These are phyloP conservation scores for Aureobasidium leucospermi DNA, from an alignment of 2,329 filamentous ascomycete species.

Conservation along the genomic window DNA sequence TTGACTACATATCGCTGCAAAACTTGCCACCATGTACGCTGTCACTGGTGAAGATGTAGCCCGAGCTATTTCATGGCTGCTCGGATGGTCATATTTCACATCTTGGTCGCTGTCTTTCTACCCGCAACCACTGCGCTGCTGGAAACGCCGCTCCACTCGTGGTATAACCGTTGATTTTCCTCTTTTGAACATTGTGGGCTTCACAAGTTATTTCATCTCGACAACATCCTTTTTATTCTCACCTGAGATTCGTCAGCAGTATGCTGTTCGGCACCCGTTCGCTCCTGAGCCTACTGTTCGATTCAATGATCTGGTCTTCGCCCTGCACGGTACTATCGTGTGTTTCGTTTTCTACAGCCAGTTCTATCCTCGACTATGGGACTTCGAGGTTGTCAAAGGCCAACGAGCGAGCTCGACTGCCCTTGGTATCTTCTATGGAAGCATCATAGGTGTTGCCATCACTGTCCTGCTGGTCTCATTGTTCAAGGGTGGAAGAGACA, in stretches of 20 bases:
- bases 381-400: conserved; percentile 53
- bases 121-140: conserved; percentile 79
- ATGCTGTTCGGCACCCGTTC: conserved; percentile 68
- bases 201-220: conserved; percentile 67
- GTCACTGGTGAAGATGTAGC: not conserved
- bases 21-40: not conserved
- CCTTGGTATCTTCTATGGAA: conserved; percentile 62
- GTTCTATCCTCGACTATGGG: conserved; percentile 66
- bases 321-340: conserved; percentile 68
- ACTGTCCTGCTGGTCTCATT: conserved; percentile 42
- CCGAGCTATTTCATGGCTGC: conserved; percentile 1
- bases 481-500: conserved; percentile 34
- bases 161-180: conserved; percentile 88
- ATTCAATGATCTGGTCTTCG: conserved; percentile 86
- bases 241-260: conserved; percentile 67
- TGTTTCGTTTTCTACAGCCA: conserved; percentile 70
- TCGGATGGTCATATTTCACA: conserved; percentile 16
- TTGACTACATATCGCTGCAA: not conserved
- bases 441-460: conserved; percentile 49
- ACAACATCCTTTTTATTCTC: conserved; percentile 73
- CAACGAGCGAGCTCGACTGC: conserved; percentile 54
- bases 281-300: conserved; percentile 75
- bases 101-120: conserved; percentile 81
- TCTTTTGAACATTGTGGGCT: conserved; percentile 64
- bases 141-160: conserved; percentile 63